phyloP scores from a whole-genome alignment of 345 rosid genomes.

The Citrus glauca region DNA sequence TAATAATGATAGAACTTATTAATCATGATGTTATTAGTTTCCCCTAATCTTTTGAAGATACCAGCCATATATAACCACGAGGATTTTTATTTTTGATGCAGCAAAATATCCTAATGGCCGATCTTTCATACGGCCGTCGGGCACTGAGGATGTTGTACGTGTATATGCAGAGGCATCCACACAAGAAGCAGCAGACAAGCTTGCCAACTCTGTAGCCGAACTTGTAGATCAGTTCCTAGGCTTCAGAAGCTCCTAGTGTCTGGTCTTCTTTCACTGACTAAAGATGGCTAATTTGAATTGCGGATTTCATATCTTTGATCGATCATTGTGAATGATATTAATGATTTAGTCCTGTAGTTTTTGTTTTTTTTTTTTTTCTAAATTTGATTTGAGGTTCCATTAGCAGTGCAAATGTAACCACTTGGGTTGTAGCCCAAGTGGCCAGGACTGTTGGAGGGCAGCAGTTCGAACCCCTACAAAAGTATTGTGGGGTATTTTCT shows the following conservation, averaged over 20 bases:
- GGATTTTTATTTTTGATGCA: slow-evolving; percentile 22
- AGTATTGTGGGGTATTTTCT: no score
- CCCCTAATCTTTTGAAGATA: background rate
- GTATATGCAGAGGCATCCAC: slow-evolving; percentile 93
- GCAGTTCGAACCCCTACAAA: no score
- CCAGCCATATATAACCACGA: background rate
- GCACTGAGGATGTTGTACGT: slow-evolving; percentile 91
- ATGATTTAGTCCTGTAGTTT: background rate
- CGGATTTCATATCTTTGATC: slow-evolving; percentile 1
- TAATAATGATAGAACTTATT: background rate
- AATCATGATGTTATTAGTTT: background rate
- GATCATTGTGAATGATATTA: background rate
- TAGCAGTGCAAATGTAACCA: background rate
- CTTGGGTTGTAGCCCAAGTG: no score
- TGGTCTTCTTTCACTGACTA: background rate
- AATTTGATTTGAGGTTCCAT: background rate
- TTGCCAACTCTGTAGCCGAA: slow-evolving; percentile 64
- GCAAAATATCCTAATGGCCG: slow-evolving; percentile 59
- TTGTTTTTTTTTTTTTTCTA: background rate
- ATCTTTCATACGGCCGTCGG: slow-evolving; percentile 83
- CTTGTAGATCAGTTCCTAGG: slow-evolving; percentile 66
- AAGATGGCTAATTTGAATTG: background rate
- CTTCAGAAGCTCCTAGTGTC: slow-evolving; percentile 15
- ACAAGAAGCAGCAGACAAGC: slow-evolving; percentile 71
- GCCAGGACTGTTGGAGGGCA: no score